Conservation (phyloP, 148 eudicot species). For the Camellia lanceoleosa region DNA sequence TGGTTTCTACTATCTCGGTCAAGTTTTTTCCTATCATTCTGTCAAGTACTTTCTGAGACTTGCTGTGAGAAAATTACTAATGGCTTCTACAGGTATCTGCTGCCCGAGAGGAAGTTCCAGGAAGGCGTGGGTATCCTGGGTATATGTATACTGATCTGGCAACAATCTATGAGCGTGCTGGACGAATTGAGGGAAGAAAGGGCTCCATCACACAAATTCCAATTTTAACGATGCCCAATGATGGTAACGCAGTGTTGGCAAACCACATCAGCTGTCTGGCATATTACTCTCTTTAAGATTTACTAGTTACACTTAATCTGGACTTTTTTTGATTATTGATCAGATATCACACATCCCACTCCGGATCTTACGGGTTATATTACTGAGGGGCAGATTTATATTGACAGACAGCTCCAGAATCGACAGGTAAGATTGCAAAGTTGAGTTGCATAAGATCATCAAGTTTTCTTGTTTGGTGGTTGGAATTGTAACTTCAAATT, state of each 20-base stretch:
- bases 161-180: constrained; percentile 98
- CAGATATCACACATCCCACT: constrained; percentile 99
- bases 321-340: constrained; percentile 18
- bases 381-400: constrained; percentile 97
- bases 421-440: constrained; percentile 61
- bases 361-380: constrained; percentile 99
- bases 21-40: neutral
- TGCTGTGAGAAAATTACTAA: neutral
- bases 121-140: constrained; percentile 99
- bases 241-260: constrained; percentile 45
- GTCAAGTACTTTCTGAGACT: neutral
- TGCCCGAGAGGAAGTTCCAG: constrained; percentile 99
- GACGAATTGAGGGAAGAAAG: constrained; percentile 93
- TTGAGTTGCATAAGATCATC: neutral
- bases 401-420: constrained; percentile 94
- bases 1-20: neutral
- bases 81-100: constrained; percentile 77
- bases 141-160: constrained; percentile 99
- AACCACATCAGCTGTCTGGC: neutral
- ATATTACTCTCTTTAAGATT: neutral
- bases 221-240: constrained; percentile 96
- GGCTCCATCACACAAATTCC: constrained; percentile 99
- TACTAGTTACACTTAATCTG: neutral
- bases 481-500: neutral
- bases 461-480: constrained; percentile 1